These are phyloP conservation scores for Botrytis byssoidea DNA, from an alignment of 2,329 filamentous ascomycete genomes.

Conservation along the genomic window DNA sequence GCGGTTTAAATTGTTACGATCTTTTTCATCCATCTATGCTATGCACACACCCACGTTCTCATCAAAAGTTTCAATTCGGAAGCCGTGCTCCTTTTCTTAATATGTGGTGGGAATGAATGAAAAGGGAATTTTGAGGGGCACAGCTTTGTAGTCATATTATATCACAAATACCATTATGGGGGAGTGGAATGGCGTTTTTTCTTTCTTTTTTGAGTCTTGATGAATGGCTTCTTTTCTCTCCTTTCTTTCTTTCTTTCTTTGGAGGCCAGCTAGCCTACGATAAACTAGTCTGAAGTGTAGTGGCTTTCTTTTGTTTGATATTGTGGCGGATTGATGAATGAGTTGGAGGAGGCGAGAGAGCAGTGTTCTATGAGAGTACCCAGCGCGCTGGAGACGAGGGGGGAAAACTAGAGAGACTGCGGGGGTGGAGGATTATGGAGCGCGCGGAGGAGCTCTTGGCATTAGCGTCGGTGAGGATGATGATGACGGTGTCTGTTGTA, in stretches of 20 bases:
- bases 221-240: conserved; percentile 5
- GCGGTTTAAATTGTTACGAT: neutral
- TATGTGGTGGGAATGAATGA: conserved; percentile 17
- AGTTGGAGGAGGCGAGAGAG: neutral
- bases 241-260: conserved; percentile 3
- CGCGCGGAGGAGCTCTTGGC: neutral
- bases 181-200: conserved; percentile 23
- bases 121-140: conserved; percentile 20
- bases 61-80: conserved; percentile 27
- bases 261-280: conserved; percentile 1
- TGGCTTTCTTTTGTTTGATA: conserved; percentile 1
- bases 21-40: conserved; percentile 11
- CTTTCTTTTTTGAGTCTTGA: neutral
- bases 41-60: conserved; percentile 3
- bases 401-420: neutral
- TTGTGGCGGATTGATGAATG: neutral
- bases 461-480: neutral
- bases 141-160: conserved; percentile 33
- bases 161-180: conserved; percentile 33
- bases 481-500: neutral
- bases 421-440: neutral
- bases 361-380: neutral
- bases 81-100: conserved; percentile 17
- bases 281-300: neutral
- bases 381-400: neutral